phyloP scores from a whole-genome alignment of 2,329 filamentous ascomycete genomes.

The Colletotrichum sp. region DNA sequence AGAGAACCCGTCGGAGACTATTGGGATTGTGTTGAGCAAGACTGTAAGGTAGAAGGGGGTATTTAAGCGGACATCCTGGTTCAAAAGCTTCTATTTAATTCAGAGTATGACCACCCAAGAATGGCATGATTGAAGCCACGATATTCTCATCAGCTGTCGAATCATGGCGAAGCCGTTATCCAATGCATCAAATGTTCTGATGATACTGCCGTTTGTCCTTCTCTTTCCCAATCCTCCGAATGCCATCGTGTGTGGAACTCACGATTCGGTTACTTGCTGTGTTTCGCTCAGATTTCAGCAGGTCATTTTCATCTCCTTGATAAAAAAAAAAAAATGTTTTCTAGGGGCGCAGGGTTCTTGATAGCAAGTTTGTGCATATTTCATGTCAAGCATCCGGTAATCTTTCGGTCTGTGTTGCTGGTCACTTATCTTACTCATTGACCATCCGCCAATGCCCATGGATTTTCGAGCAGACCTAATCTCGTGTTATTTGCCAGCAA shows the following conservation, averaged over 20 bases:
- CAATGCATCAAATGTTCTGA: not conserved
- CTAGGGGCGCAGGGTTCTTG: too few relatives aligned
- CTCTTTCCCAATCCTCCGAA: not conserved
- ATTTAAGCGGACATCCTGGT: not conserved
- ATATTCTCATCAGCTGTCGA: not conserved
- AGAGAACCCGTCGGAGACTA: too few relatives aligned
- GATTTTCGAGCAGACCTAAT: not conserved
- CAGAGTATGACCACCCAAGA: not conserved
- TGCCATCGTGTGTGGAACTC: not conserved
- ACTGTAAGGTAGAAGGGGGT: not conserved
- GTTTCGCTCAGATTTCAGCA: not conserved
- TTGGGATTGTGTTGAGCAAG: too few relatives aligned
- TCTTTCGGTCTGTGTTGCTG: not conserved
- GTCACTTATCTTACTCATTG: not conserved
- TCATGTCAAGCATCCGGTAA: not conserved
- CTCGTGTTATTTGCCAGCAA: not conserved
- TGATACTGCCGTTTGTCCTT: not conserved
- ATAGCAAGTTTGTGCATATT: not conserved
- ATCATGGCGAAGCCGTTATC: too few relatives aligned
- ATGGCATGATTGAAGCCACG: not conserved
- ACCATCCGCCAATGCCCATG: not conserved
- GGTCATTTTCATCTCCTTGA: not conserved
- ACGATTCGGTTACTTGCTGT: not conserved
- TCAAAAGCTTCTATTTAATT: not conserved
- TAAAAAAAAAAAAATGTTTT: too few relatives aligned